Evolutionary conservation across 2,329 filamentous ascomycete species (phyloP), one percentile per base, ranked within the genome.

Genomic region (Dryadomyces quercus-mongolicae): DNA sequence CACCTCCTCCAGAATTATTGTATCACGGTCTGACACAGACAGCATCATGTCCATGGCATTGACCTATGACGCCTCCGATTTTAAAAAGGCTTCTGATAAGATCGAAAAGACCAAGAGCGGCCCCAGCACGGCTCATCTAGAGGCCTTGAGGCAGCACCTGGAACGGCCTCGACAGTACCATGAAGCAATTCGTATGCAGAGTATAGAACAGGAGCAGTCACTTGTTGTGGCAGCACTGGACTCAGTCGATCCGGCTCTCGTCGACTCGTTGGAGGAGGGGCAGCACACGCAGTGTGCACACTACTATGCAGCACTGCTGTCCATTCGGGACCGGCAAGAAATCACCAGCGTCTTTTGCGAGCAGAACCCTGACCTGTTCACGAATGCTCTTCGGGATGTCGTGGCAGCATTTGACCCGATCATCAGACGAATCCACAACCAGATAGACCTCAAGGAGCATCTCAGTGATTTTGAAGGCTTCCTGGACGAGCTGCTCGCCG

Each of bases 1-100:
- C n/a, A n/a, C n/a, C n/a, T n/a, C n/a, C n/a, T n/a, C n/a, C n/a
- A n/a, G n/a, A n/a, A n/a, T n/a, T n/a, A n/a, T n/a, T n/a, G n/a
- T n/a, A n/a, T n/a, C n/a, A n/a, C n/a, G n/a, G n/a, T 13, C 43
- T 53, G 20, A 47, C 51, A 5, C 18, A 5, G n/a, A 5, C 25
- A 84, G 84, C 46, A 90, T 93, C 58, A 82, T 92, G 21, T 85
- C 81, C 0, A 77, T 85, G 4, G 81, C 89, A 0, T 68, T 91
- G 12, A 76, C 78, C 5, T 90, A 85, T 83, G 88, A 93, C 61
- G 79, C 80, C 6, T 71, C 74, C 42, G 85, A 88, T 58, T 84
- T 90, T 57, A 80, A 80, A 56, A 85, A 83, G 65, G 73, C 77
- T 1, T 74, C 77, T 1, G 74, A 82, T 0, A 82, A 78, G 58